A percentile compares a stretch with the other conserved stretches of the same genome.
Conservation (phyloP, 148 eudicot genomes). For the Nyssa sinensis region DNA sequence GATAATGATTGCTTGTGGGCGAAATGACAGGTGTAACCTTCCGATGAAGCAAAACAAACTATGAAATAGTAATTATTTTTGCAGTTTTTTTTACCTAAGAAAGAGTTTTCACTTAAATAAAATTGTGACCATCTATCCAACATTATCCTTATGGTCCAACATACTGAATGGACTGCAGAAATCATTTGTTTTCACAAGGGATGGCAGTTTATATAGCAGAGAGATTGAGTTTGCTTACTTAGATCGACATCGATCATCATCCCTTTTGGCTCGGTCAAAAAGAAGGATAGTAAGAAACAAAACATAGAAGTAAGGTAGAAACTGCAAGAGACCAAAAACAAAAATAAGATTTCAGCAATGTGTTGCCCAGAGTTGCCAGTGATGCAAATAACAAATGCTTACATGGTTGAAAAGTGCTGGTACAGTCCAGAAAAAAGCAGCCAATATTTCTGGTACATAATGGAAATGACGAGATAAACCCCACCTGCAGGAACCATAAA, state of each 20-base stretch:
- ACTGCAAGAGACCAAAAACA: constrained; percentile 38
- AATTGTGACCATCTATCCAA: not conserved
- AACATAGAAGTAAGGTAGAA: constrained; percentile 92
- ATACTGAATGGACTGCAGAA: not conserved
- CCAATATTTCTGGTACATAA: constrained; percentile 87
- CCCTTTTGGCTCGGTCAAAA: constrained; percentile 89
- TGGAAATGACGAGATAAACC: constrained; percentile 96
- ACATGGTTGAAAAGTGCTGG: constrained; percentile 94
- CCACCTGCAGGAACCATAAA: constrained; percentile 64
- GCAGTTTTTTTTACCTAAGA: too few species aligned
- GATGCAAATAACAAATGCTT: constrained; percentile 25
- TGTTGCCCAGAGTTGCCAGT: not conserved
- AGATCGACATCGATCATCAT: constrained; percentile 84
- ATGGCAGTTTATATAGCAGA: not conserved
- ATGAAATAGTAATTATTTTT: not conserved
- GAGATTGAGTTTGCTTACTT: constrained; percentile 55
- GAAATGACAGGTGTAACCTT: not conserved
- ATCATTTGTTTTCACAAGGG: not conserved
- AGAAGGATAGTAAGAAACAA: constrained; percentile 83
- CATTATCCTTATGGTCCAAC: not conserved
- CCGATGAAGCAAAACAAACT: not conserved
- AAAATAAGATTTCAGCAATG: not conserved
- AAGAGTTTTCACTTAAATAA: not conserved
- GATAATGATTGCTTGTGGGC: not conserved
- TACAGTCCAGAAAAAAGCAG: constrained; percentile 93